A percentile compares a stretch with the other conserved stretches of the same genome.
Evolutionary conservation across 257 asterid genomes (phyloP).

Genomic region (Rehmannia glutinosa): DNA sequence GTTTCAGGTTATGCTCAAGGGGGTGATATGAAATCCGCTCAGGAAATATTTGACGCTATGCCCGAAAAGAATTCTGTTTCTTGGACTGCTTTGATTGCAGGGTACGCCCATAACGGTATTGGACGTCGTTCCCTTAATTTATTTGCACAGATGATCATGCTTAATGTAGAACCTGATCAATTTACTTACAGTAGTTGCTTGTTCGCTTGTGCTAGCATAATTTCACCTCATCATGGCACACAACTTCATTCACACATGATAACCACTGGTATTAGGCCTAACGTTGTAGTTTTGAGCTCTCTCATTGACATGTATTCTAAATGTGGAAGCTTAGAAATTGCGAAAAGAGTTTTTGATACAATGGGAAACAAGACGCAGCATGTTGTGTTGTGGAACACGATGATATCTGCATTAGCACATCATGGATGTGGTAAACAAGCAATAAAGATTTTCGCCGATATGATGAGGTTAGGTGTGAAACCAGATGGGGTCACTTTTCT

Average conservation of each 20-base stretch:
- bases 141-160: slow-evolving; percentile 43
- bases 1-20: slow-evolving; percentile 59
- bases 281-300: slow-evolving; percentile 51
- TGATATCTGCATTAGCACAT: slow-evolving; percentile 59
- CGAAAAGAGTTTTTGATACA: slow-evolving; percentile 38
- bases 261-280: slow-evolving; percentile 42
- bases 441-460: slow-evolving; percentile 31
- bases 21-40: slow-evolving; percentile 60
- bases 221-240: slow-evolving; percentile 44
- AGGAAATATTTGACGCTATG: slow-evolving; percentile 47
- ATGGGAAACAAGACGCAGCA: slow-evolving; percentile 41
- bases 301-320: slow-evolving; percentile 75
- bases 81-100: slow-evolving; percentile 67
- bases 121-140: slow-evolving; percentile 41
- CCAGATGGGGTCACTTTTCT: slow-evolving; percentile 56
- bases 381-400: slow-evolving; percentile 59
- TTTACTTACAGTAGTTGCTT: slow-evolving; percentile 56
- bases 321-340: slow-evolving; percentile 53
- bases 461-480: slow-evolving; percentile 51
- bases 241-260: slow-evolving; percentile 64
- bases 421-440: slow-evolving; percentile 63
- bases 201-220: slow-evolving; percentile 54
- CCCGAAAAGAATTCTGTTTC: slow-evolving; percentile 59
- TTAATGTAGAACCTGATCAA: slow-evolving; percentile 53
- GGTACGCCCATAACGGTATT: slow-evolving; percentile 52